Evolutionary conservation across 345 rosid species (phyloP).

Genomic region (Sapria himalayana): DNA sequence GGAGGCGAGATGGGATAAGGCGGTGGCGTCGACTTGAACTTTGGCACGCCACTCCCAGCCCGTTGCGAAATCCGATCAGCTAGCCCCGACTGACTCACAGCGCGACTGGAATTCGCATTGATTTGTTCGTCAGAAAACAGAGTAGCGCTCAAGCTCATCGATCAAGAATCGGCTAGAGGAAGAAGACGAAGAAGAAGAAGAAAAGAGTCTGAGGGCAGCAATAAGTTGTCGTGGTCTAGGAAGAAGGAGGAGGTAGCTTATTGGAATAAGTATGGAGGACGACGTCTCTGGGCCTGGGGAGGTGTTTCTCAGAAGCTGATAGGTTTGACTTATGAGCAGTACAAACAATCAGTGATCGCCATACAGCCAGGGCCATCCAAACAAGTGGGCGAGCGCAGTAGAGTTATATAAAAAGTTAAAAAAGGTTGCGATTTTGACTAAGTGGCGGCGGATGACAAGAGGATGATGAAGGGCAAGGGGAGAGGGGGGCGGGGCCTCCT

Average conservation of each 20-base stretch:
- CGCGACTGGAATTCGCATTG: not conserved
- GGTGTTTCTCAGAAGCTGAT: slow-evolving; percentile 12
- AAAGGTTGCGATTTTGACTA: too few species aligned
- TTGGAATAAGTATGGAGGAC: not conserved
- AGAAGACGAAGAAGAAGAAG: slow-evolving; percentile 9
- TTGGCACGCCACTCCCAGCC: slow-evolving; percentile 55
- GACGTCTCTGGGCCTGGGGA: too few species aligned
- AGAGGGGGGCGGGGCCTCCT: too few species aligned
- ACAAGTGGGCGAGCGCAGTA: too few species aligned
- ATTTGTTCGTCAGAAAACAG: slow-evolving; percentile 28
- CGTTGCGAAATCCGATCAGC: slow-evolving; percentile 30
- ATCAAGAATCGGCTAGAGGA: slow-evolving; percentile 12
- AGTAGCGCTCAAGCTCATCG: slow-evolving; percentile 20
- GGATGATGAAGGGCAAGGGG: too few species aligned
- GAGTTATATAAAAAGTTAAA: too few species aligned
- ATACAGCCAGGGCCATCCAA: too few species aligned
- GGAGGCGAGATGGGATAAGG: slow-evolving; percentile 71
- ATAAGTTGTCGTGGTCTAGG: not conserved
- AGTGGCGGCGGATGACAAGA: slow-evolving; percentile 16
- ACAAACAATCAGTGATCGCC: too few species aligned
- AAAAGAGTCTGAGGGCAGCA: not conserved
- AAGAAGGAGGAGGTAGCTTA: slow-evolving; percentile 13
- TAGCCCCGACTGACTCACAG: slow-evolving; percentile 7
- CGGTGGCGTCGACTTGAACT: slow-evolving; percentile 62
- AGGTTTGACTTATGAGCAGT: too few species aligned